Evolutionary conservation across 768 basidiomycete species (phyloP).

Genomic region (Suillus brevipes): DNA sequence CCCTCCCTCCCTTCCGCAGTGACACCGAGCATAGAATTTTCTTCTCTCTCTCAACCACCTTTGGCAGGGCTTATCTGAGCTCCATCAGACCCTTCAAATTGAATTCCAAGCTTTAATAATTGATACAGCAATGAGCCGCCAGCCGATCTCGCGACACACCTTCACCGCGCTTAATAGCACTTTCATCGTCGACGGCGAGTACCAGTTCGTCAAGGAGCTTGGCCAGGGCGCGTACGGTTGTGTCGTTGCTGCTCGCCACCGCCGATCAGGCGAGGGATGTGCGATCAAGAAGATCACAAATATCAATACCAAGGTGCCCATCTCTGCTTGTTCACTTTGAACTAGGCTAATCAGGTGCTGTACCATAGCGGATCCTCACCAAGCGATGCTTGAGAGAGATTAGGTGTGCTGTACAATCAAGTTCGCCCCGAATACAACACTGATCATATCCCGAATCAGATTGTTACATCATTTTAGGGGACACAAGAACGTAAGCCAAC

Average conservation of each 20-base stretch:
- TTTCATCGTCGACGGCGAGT: slow-evolving; percentile 86
- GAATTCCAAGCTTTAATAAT: background rate
- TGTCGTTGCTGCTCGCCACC: slow-evolving; percentile 84
- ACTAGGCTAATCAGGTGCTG: slow-evolving; percentile 14
- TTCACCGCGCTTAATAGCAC: slow-evolving; percentile 85
- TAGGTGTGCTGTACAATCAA: slow-evolving; percentile 49
- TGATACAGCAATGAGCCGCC: slow-evolving; percentile 2
- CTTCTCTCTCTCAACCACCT: background rate
- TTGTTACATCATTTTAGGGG: slow-evolving; percentile 96
- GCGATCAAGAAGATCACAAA: slow-evolving; percentile 97
- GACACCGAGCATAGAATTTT: background rate
- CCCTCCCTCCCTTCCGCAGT: background rate
- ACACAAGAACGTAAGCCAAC: slow-evolving; percentile 85
- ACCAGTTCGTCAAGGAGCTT: slow-evolving; percentile 94
- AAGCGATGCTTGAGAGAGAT: slow-evolving; percentile 97
- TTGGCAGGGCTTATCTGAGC: background rate
- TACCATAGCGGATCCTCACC: slow-evolving; percentile 80
- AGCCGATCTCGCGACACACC: slow-evolving; percentile 61
- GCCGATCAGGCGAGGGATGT: slow-evolving; percentile 81
- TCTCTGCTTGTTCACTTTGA: background rate
- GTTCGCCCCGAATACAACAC: background rate
- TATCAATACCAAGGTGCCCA: slow-evolving; percentile 79
- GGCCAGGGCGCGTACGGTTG: slow-evolving; percentile 96
- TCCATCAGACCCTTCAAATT: background rate
- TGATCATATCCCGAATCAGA: slow-evolving; percentile 41